phyloP scores from a whole-genome alignment of 192 early-diverging fungal genomes.

The Coemansia asiatica region DNA sequence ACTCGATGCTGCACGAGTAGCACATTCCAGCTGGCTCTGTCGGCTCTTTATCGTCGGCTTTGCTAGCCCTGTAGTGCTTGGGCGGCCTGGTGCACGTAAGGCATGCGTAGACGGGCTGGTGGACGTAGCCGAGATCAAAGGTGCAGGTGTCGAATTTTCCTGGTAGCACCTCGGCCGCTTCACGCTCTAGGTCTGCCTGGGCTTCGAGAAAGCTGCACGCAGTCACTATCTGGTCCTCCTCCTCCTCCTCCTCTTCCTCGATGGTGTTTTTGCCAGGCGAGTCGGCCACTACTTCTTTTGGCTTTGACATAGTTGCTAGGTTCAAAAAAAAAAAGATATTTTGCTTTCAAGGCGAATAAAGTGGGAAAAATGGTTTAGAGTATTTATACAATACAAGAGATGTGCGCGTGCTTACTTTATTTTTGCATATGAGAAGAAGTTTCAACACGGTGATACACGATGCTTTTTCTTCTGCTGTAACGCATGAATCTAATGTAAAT shows the following conservation, averaged over 20 bases:
- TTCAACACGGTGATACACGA: too few relatives aligned
- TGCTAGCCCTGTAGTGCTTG: conserved; percentile 6
- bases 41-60: not conserved
- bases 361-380: too few relatives aligned
- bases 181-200: conserved; percentile 52
- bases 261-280: not conserved
- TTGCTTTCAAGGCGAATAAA: too few relatives aligned
- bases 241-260: not conserved
- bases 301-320: too few relatives aligned
- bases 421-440: too few relatives aligned
- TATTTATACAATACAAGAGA: too few relatives aligned
- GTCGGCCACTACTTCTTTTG: not conserved
- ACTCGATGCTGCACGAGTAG: conserved; percentile 78
- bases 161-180: conserved; percentile 59
- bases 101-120: conserved; percentile 81
- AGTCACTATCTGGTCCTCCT: conserved; percentile 23
- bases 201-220: conserved; percentile 30
- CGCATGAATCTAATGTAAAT: not conserved
- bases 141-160: conserved; percentile 77
- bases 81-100: conserved; percentile 65
- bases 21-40: conserved; percentile 62
- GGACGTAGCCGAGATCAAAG: conserved; percentile 70
- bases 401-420: too few relatives aligned
- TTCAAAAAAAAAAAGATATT: too few relatives aligned
- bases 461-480: too few relatives aligned